Percentiles rank a stretch among this genome's conserved stretches.
Conservation (phyloP, 192 early-diverging fungal genomes). For the Coemansia sp. region DNA sequence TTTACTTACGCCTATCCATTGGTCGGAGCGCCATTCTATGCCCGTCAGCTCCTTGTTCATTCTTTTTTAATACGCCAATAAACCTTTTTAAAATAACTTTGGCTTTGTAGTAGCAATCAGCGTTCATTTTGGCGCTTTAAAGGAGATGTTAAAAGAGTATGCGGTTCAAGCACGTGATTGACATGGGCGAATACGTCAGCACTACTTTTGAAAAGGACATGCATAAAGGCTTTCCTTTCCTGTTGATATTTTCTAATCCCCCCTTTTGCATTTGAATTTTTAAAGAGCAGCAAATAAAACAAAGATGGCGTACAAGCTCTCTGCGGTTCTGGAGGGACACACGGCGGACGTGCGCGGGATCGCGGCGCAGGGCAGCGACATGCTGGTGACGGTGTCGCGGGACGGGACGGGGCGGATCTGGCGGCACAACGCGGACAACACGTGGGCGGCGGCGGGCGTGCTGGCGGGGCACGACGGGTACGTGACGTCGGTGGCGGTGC, state of each 20-base stretch:
- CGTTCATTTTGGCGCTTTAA: not conserved
- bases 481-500: slow-evolving; percentile 76
- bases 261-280: not conserved
- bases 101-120: not conserved
- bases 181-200: slow-evolving; percentile 2
- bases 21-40: slow-evolving; percentile 64
- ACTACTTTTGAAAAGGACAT: too few species aligned
- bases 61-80: too few species aligned
- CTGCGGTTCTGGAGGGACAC: slow-evolving; percentile 56
- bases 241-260: too few species aligned
- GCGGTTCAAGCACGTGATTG: not conserved
- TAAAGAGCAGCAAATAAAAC: not conserved
- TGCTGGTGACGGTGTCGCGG: slow-evolving; percentile 69
- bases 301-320: slow-evolving; percentile 51
- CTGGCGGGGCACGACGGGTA: slow-evolving; percentile 72
- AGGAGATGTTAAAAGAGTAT: not conserved
- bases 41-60: slow-evolving; percentile 55
- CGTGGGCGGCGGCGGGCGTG: slow-evolving; percentile 53
- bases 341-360: slow-evolving; percentile 67
- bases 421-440: slow-evolving; percentile 55
- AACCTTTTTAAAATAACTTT: not conserved
- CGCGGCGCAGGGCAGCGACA: slow-evolving; percentile 53
- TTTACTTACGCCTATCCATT: slow-evolving; percentile 44
- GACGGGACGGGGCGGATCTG: slow-evolving; percentile 76
- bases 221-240: not conserved